Evolutionary conservation across 164 flowering plant species (phyloP).

Genomic region (Umbellularia californica): DNA sequence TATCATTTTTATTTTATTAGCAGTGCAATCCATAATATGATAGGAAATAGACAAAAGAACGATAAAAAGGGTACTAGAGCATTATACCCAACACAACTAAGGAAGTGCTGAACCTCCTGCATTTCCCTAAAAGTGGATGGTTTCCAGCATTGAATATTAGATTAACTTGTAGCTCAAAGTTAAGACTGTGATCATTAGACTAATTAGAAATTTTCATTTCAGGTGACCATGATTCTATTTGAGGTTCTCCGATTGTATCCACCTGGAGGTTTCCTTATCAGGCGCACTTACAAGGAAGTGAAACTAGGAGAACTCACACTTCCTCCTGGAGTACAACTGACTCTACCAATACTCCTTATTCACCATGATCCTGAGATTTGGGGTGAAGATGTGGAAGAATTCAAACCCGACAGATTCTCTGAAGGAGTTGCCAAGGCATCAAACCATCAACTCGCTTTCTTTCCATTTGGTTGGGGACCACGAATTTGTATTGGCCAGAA

Average conservation of each 20-base stretch:
- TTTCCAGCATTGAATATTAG: too few relatives aligned
- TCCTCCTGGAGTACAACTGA: not conserved
- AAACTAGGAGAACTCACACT: not conserved
- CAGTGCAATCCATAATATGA: too few relatives aligned
- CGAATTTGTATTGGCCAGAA: slow-evolving; percentile 6
- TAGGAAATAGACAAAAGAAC: too few relatives aligned
- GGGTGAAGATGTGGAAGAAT: slow-evolving; percentile 7
- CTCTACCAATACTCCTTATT: not conserved
- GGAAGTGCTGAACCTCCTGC: too few relatives aligned
- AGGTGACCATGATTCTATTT: not conserved
- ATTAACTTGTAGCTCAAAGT: too few relatives aligned
- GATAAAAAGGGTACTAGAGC: too few relatives aligned
- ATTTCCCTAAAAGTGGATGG: too few relatives aligned
- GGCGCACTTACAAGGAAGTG: slow-evolving; percentile 22
- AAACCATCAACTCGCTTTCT: not conserved
- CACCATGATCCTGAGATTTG: not conserved
- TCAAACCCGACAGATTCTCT: slow-evolving; percentile 1
- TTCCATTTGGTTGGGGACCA: slow-evolving; percentile 3
- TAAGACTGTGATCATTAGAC: too few relatives aligned
- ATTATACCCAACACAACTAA: too few relatives aligned
- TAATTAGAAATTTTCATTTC: not conserved
- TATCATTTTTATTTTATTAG: too few relatives aligned
- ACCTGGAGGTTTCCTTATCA: slow-evolving; percentile 31
- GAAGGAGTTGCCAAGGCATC: not conserved
- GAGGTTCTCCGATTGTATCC: slow-evolving; percentile 52